A percentile compares a stretch with the other conserved stretches of the same genome.
Conservation (phyloP, 352 stramenopile species). For the Pythium utonaiense region DNA sequence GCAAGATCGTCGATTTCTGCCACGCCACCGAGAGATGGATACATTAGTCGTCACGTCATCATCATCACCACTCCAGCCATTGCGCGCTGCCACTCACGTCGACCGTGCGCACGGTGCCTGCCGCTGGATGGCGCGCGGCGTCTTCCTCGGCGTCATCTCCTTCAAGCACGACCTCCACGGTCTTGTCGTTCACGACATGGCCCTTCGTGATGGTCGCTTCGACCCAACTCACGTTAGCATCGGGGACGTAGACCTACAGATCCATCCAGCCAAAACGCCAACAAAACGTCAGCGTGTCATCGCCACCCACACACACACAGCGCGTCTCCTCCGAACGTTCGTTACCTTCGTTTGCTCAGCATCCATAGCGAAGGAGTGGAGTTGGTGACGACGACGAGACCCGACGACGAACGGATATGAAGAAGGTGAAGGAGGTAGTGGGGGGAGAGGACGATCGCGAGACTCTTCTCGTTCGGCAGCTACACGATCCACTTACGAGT, state of each 20-base stretch:
- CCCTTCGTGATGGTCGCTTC: constrained; percentile 81
- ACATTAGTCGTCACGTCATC: constrained; percentile 5
- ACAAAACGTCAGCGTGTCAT: not conserved
- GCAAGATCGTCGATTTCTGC: constrained; percentile 71
- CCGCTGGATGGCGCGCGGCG: constrained; percentile 53
- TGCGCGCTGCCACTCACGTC: constrained; percentile 25
- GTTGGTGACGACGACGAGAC: not conserved
- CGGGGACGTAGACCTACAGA: constrained; percentile 77
- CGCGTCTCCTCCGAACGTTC: no score
- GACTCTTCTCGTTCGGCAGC: constrained; percentile 13
- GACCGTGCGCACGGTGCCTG: constrained; percentile 47
- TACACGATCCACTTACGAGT: constrained; percentile 7
- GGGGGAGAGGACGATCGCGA: not conserved
- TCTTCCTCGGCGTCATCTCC: constrained; percentile 69
- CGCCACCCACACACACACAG: no score
- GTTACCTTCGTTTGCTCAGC: constrained; percentile 34
- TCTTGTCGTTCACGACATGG: constrained; percentile 72
- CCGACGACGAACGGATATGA: not conserved
- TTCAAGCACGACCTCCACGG: constrained; percentile 76
- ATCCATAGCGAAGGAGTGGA: constrained; percentile 20
- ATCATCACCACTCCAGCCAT: not conserved
- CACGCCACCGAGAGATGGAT: not conserved
- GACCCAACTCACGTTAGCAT: constrained; percentile 77
- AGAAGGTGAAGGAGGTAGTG: no score
- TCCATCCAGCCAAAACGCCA: not conserved